These are phyloP conservation scores for Suillus hirtellus DNA, from an alignment of 768 basidiomycete genomes.

Conservation along the genomic window DNA sequence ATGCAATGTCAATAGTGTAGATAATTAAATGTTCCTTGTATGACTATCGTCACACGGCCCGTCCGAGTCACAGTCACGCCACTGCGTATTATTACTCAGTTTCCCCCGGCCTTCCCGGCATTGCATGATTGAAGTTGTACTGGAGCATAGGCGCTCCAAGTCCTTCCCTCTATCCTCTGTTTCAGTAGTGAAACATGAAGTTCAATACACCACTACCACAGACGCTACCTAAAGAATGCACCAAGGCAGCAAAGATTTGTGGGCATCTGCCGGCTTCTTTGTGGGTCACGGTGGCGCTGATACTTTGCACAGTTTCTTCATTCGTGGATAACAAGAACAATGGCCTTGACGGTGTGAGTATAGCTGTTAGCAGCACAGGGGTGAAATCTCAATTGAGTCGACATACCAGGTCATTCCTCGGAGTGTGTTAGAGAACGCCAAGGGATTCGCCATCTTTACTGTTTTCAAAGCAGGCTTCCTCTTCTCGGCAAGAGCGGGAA, in stretches of 20 bases:
- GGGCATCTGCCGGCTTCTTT: conserved; percentile 25
- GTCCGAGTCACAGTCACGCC: conserved; percentile 17
- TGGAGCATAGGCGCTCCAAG: conserved; percentile 3
- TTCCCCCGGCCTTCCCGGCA: conserved; percentile 1
- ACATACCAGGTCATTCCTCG: conserved; percentile 52
- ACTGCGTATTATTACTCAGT: conserved; percentile 12
- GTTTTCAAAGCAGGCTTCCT: conserved; percentile 73
- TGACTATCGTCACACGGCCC: background rate
- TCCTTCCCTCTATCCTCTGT: background rate
- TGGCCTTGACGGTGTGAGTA: conserved; percentile 75
- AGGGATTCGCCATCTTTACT: conserved; percentile 89
- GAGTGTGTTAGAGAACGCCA: conserved; percentile 54
- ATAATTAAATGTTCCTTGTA: conserved; percentile 11
- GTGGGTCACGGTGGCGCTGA: conserved; percentile 3
- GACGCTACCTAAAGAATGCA: conserved; percentile 75
- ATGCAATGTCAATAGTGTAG: background rate
- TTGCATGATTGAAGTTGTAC: conserved; percentile 4
- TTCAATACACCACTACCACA: conserved; percentile 53
- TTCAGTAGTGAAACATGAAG: conserved; percentile 38
- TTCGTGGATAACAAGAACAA: conserved; percentile 83
- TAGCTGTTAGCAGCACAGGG: background rate
- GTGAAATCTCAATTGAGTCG: background rate
- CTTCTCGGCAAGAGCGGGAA: conserved; percentile 77
- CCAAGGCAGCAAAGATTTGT: conserved; percentile 89
- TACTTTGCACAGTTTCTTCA: conserved; percentile 59